Evolutionary conservation across 2,329 filamentous ascomycete species (phyloP).

Genomic region (Paraphaeosphaeria sporulosa): DNA sequence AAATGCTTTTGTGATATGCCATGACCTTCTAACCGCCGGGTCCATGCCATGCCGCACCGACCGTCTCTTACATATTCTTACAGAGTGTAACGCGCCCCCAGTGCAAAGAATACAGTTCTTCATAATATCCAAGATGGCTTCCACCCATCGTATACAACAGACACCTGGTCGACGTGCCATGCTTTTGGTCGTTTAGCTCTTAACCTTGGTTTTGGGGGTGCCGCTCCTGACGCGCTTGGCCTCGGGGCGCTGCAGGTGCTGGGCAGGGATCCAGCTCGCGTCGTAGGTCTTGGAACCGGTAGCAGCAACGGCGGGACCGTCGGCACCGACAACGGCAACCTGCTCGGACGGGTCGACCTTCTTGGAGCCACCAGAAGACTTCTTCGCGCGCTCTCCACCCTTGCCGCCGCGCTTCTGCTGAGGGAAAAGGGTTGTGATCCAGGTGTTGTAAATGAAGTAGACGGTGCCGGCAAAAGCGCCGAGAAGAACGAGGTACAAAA

Average conservation of each 20-base stretch:
- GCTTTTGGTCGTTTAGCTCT: conserved; percentile 28
- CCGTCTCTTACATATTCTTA: conserved; percentile 3
- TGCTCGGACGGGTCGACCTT: conserved; percentile 69
- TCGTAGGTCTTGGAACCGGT: conserved; percentile 77
- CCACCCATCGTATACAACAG: not conserved
- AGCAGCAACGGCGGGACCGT: conserved; percentile 73
- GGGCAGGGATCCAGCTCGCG: conserved; percentile 90
- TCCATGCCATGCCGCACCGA: not conserved
- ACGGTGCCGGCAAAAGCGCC: conserved; percentile 78
- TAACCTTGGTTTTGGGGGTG: conserved; percentile 50
- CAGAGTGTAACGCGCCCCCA: not conserved
- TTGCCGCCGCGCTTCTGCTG: conserved; percentile 71
- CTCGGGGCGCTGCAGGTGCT: conserved; percentile 86
- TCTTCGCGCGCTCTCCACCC: conserved; percentile 71
- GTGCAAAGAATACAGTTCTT: not conserved
- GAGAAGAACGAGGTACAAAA: conserved; percentile 92
- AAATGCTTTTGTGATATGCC: not conserved
- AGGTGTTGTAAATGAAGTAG: conserved; percentile 98
- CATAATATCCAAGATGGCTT: not conserved
- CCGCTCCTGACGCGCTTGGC: conserved; percentile 66
- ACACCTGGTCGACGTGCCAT: not conserved
- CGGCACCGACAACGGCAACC: conserved; percentile 71
- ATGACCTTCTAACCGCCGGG: not conserved
- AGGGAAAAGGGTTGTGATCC: conserved; percentile 95
- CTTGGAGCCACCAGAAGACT: conserved; percentile 68